Evolutionary conservation across 2,329 filamentous ascomycete species (phyloP).

Genomic region (Lachnellula cervina): DNA sequence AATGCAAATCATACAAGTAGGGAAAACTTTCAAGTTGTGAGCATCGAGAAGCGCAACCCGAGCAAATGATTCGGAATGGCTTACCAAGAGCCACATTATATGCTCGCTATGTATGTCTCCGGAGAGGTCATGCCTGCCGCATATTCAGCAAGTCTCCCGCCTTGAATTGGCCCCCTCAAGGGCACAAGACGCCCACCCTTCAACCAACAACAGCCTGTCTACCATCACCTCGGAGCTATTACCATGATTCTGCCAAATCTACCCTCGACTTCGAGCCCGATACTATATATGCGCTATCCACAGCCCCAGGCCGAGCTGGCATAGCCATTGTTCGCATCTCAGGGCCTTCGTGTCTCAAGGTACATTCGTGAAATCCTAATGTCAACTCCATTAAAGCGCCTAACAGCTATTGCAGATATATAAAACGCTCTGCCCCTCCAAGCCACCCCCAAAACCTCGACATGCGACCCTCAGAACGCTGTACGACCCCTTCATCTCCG

Average conservation of each 20-base stretch:
- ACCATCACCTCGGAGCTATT: not conserved
- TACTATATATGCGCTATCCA: constrained; percentile 91
- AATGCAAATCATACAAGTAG: not conserved
- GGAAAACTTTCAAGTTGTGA: not conserved
- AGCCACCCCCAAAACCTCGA: constrained; percentile 51
- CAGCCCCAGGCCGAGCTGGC: constrained; percentile 76
- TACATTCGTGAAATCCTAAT: constrained; percentile 34
- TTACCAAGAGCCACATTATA: not conserved
- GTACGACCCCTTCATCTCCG: constrained; percentile 71
- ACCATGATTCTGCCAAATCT: not conserved
- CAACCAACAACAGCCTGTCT: not conserved
- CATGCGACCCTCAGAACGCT: constrained; percentile 45
- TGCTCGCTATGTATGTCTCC: not conserved
- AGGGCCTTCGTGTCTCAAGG: constrained; percentile 66
- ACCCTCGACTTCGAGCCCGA: constrained; percentile 8
- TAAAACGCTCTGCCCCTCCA: constrained; percentile 53
- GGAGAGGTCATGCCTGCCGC: not conserved
- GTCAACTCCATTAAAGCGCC: constrained; percentile 1
- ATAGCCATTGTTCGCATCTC: constrained; percentile 90
- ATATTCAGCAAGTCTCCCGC: not conserved
- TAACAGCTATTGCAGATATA: constrained; percentile 50
- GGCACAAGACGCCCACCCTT: not conserved
- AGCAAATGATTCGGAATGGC: not conserved
- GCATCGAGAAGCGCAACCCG: not conserved
- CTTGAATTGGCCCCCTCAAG: not conserved